Conservation (phyloP, 129 eudicot species). For the Flaveria robusta region DNA sequence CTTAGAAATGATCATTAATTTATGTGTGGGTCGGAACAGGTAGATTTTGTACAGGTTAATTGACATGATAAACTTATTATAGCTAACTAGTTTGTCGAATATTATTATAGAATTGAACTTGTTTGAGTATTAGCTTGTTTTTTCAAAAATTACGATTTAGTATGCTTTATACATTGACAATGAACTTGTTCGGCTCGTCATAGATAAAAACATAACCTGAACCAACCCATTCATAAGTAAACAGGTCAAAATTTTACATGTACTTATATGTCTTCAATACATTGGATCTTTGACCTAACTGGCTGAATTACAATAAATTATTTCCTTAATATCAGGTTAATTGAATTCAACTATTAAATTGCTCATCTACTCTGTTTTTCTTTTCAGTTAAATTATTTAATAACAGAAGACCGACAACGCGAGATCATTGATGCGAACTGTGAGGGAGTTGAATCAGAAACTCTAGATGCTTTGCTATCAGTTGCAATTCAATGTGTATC, state of each 20-base stretch:
- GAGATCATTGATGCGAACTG: constrained; percentile 82
- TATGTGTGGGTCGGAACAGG: neutral
- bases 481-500: constrained; percentile 85
- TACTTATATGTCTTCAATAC: constrained; percentile 3
- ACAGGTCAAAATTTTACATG: neutral
- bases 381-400: constrained; percentile 79
- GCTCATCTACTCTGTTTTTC: neutral
- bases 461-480: constrained; percentile 72
- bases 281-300: neutral
- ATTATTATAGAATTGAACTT: neutral
- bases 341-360: constrained; percentile 2
- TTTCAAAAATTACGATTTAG: neutral
- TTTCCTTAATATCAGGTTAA: neutral
- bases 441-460: constrained; percentile 83
- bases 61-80: neutral
- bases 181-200: neutral
- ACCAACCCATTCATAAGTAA: neutral
- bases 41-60: neutral
- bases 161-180: neutral
- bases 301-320: neutral
- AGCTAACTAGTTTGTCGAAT: neutral
- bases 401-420: constrained; percentile 74
- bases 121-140: neutral
- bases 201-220: neutral
- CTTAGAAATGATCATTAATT: neutral